phyloP scores from a whole-genome alignment of 2,329 filamentous ascomycete species.

The Epichloe uncinata region DNA sequence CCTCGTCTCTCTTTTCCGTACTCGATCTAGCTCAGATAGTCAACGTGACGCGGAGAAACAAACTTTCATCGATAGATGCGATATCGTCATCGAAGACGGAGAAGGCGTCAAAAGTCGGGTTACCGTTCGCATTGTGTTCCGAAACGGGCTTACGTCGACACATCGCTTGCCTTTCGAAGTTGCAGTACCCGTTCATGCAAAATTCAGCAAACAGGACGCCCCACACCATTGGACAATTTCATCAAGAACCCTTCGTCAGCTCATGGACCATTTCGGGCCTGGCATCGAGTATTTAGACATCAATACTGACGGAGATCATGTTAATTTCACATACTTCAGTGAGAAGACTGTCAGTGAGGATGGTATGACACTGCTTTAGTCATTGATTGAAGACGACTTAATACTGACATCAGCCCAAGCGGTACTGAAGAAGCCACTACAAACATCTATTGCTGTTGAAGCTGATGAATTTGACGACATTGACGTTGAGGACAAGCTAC shows the following conservation, averaged over 20 bases:
- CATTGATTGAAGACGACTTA: neutral
- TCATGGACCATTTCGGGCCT: conserved; percentile 69
- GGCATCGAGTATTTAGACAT: conserved; percentile 73
- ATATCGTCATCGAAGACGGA: conserved; percentile 60
- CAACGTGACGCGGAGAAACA: conserved; percentile 48
- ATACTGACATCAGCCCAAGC: conserved; percentile 29
- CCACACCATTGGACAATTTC: conserved; percentile 61
- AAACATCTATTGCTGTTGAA: conserved; percentile 67
- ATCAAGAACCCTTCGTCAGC: conserved; percentile 55
- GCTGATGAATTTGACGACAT: conserved; percentile 66
- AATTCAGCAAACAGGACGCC: conserved; percentile 55
- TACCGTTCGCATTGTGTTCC: conserved; percentile 59
- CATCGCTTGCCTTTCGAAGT: conserved; percentile 66
- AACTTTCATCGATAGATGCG: conserved; percentile 59
- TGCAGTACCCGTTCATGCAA: conserved; percentile 59
- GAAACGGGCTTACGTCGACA: conserved; percentile 65
- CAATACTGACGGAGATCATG: conserved; percentile 57
- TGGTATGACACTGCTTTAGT: conserved; percentile 15
- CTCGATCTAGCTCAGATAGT: conserved; percentile 44
- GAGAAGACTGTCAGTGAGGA: conserved; percentile 60
- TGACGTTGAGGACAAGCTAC: conserved; percentile 58
- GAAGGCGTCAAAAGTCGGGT: conserved; percentile 59
- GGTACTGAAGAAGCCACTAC: conserved; percentile 65
- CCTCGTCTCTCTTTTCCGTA: conserved; percentile 62
- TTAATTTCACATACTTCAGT: conserved; percentile 70